Percentiles rank a stretch among this genome's conserved stretches.
These are phyloP conservation scores for Boletus semigastroideus DNA, from an alignment of 1,284 basidiomycete species.

Conservation along the genomic window DNA sequence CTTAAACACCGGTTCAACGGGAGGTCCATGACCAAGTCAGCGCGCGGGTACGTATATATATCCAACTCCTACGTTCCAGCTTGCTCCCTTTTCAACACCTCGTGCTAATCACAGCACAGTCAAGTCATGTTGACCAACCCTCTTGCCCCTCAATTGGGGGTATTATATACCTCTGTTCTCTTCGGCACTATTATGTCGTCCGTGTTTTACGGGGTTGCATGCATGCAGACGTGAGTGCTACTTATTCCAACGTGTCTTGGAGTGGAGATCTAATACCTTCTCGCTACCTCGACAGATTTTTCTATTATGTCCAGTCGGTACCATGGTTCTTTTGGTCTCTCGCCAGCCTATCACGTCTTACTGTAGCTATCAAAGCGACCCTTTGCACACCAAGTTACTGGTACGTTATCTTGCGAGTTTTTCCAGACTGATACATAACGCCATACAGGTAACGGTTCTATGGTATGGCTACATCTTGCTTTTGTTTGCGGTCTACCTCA, in stretches of 20 bases:
- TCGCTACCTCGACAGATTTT: neutral
- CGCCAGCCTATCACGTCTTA: too few relatives aligned
- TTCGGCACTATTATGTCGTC: neutral
- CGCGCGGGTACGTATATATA: too few relatives aligned
- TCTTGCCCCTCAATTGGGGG: too few relatives aligned
- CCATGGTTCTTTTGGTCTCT: neutral
- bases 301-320: neutral
- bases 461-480: neutral
- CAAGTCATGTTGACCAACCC: too few relatives aligned
- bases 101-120: too few relatives aligned
- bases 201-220: neutral
- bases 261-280: neutral
- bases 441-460: slow-evolving; percentile 4
- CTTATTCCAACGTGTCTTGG: neutral
- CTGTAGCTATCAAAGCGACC: slow-evolving; percentile 2
- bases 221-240: neutral
- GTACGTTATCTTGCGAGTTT: slow-evolving; percentile 1
- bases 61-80: too few relatives aligned
- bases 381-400: neutral
- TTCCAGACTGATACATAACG: neutral
- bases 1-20: too few relatives aligned
- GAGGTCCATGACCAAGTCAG: too few relatives aligned
- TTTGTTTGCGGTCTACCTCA: neutral
- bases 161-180: too few relatives aligned
- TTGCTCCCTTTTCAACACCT: too few relatives aligned